phyloP scores from a whole-genome alignment of 257 asterid species.

The Orobanche coerulescens region DNA sequence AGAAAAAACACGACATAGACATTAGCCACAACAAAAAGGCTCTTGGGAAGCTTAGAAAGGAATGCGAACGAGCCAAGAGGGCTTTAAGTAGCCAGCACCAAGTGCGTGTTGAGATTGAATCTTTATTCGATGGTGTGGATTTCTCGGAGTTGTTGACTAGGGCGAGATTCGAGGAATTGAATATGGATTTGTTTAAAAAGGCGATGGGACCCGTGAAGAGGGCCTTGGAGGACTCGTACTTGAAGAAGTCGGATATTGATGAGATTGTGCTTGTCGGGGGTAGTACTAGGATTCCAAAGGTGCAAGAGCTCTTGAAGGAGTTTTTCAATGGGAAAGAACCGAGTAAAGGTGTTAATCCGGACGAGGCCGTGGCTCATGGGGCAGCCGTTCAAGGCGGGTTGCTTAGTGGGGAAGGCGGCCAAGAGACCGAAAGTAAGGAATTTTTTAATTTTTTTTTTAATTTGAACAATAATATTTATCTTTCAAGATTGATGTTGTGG shows the following conservation, averaged over 20 bases:
- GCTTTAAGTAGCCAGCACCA: conserved; percentile 56
- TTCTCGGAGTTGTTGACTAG: conserved; percentile 51
- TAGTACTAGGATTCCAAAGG: conserved; percentile 51
- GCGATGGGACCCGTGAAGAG: conserved; percentile 46
- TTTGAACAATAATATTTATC: background rate
- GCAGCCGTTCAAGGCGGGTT: conserved; percentile 59
- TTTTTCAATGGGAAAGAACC: conserved; percentile 48
- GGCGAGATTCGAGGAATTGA: conserved; percentile 59
- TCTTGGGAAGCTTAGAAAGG: conserved; percentile 47
- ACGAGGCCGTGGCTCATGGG: conserved; percentile 57
- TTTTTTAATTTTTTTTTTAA: background rate
- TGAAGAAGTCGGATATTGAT: conserved; percentile 35
- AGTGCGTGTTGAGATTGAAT: conserved; percentile 51
- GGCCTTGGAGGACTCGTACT: conserved; percentile 46
- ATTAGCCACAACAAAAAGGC: conserved; percentile 43
- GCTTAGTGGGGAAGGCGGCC: conserved; percentile 50
- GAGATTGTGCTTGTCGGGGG: conserved; percentile 61
- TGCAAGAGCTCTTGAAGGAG: conserved; percentile 45
- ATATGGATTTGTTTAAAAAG: conserved; percentile 41
- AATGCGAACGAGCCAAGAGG: conserved; percentile 45
- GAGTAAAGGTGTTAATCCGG: conserved; percentile 49
- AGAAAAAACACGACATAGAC: conserved; percentile 44
- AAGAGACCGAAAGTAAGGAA: conserved; percentile 37
- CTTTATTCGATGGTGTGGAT: conserved; percentile 46
- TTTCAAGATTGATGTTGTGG: background rate